Percentiles rank a stretch among this genome's conserved stretches.
phyloP scores from a whole-genome alignment of 352 stramenopile genomes.

The Phytophthora hybrid region DNA sequence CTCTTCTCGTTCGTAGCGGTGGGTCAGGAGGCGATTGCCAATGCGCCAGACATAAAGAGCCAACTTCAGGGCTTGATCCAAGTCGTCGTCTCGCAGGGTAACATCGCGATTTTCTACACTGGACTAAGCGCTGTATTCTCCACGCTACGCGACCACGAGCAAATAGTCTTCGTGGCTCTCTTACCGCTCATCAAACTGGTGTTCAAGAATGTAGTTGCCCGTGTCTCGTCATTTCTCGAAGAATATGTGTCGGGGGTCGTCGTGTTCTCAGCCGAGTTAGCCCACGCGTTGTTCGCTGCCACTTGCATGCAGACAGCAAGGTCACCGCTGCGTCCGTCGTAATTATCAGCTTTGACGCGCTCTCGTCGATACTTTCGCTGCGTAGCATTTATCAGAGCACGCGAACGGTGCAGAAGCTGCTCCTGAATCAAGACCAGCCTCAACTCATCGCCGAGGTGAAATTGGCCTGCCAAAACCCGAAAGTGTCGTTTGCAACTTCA shows the following conservation, averaged over 20 bases:
- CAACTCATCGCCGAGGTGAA: neutral
- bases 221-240: constrained; percentile 1
- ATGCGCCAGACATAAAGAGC: neutral
- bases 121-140: constrained; percentile 6
- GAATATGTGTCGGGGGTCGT: constrained; percentile 3
- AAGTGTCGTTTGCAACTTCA: neutral
- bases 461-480: neutral
- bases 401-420: neutral
- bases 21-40: neutral
- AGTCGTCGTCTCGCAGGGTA: neutral
- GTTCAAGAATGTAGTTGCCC: constrained; percentile 3
- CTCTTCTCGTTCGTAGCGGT: constrained; percentile 2
- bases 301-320: constrained; percentile 10
- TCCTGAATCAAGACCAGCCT: neutral
- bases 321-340: constrained; percentile 1
- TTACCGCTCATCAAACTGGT: neutral
- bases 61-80: constrained; percentile 6
- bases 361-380: neutral
- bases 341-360: constrained; percentile 1
- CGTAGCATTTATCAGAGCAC: neutral
- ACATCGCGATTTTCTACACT: constrained; percentile 6
- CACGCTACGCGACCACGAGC: neutral
- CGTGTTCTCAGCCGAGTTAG: constrained; percentile 7
- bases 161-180: constrained; percentile 3
- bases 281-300: constrained; percentile 1